These are phyloP conservation scores for Persicaria tinctoria DNA, from an alignment of 148 eudicot species.

Conservation along the genomic window DNA sequence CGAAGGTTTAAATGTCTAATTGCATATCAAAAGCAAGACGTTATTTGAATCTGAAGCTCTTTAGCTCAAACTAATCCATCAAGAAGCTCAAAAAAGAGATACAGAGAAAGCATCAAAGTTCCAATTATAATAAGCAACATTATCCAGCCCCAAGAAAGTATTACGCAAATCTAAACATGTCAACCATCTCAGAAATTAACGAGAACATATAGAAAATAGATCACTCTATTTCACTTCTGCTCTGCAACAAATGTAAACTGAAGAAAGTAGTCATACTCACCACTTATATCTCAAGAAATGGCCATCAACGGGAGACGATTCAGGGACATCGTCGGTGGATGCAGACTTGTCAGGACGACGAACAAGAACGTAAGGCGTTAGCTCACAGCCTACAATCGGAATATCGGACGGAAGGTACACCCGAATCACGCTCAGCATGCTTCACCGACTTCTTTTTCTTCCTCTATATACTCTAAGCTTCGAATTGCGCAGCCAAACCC, in stretches of 20 bases:
- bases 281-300: conserved; percentile 86
- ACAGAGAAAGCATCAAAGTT: not conserved
- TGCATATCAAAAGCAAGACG: not conserved
- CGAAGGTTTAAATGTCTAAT: too few relatives aligned
- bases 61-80: not conserved
- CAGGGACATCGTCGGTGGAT: conserved; percentile 73
- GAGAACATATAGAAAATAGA: not conserved
- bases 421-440: conserved; percentile 80
- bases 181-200: not conserved
- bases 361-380: conserved; percentile 75
- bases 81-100: not conserved
- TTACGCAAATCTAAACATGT: not conserved
- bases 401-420: conserved; percentile 96
- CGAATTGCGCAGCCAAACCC: conserved; percentile 17
- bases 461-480: conserved; percentile 12
- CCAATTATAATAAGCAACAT: not conserved
- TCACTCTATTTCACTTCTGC: not conserved
- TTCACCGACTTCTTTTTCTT: conserved; percentile 25
- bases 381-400: conserved; percentile 96
- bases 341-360: conserved; percentile 59
- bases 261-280: conserved; percentile 21
- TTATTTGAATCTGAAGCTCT: not conserved
- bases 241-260: not conserved
- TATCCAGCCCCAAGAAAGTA: not conserved
- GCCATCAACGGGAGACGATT: conserved; percentile 67